phyloP scores from a whole-genome alignment of 2,329 filamentous ascomycete genomes.

The Tolypocladium tropicale region DNA sequence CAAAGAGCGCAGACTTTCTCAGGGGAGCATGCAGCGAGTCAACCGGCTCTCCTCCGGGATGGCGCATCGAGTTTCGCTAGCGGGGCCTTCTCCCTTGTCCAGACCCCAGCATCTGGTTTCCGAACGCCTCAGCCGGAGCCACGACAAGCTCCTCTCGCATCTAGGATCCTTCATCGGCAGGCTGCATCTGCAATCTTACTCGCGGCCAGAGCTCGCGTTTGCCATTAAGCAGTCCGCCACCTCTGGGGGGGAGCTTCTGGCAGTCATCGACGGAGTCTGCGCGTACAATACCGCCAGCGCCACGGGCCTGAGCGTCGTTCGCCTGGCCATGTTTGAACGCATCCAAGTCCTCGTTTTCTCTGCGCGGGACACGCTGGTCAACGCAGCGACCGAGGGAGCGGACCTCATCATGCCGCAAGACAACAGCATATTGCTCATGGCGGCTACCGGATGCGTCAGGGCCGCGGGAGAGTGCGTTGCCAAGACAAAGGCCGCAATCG shows the following conservation, averaged over 20 bases:
- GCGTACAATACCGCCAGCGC: constrained; percentile 62
- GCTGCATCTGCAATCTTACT: constrained; percentile 85
- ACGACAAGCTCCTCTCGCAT: constrained; percentile 83
- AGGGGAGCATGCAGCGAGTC: constrained; percentile 23
- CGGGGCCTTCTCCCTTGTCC: constrained; percentile 52
- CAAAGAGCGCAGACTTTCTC: constrained; percentile 23
- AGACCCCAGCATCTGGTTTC: constrained; percentile 69
- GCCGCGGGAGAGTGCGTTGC: constrained; percentile 86
- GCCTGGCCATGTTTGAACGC: constrained; percentile 66
- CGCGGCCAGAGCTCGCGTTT: constrained; percentile 68
- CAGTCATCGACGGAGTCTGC: constrained; percentile 73
- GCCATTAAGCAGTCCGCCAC: constrained; percentile 77
- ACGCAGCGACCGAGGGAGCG: constrained; percentile 58
- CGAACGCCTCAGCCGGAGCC: constrained; percentile 65
- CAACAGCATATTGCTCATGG: constrained; percentile 62
- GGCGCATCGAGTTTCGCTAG: constrained; percentile 69
- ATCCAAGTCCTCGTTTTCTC: constrained; percentile 73
- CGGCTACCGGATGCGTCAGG: constrained; percentile 80
- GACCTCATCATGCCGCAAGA: constrained; percentile 74
- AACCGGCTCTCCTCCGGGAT: constrained; percentile 43
- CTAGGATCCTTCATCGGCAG: constrained; percentile 87
- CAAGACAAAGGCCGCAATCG: constrained; percentile 75
- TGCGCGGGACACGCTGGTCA: constrained; percentile 67
- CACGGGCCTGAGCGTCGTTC: constrained; percentile 56
- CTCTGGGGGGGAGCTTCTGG: constrained; percentile 69